Conservation (phyloP, 768 basidiomycete genomes). For the Pluteus cervinus region DNA sequence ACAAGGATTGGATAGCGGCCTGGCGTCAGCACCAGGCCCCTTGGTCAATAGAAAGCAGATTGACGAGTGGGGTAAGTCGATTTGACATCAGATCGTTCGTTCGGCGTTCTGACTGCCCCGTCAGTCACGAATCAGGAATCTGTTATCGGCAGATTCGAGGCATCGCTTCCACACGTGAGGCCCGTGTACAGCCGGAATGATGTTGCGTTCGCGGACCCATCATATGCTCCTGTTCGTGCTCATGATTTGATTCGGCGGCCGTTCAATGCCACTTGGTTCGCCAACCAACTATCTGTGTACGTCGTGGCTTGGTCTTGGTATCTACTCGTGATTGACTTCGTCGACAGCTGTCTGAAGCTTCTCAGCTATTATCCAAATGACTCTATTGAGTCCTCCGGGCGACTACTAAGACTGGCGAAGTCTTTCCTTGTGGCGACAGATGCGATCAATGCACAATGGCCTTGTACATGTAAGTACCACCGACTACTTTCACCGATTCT, state of each 20-base stretch:
- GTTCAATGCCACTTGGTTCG: slow-evolving; percentile 67
- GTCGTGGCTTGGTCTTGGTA: slow-evolving; percentile 13
- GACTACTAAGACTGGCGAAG: slow-evolving; percentile 64
- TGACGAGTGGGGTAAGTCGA: slow-evolving; percentile 1
- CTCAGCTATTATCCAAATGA: slow-evolving; percentile 62
- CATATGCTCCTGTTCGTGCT: slow-evolving; percentile 41
- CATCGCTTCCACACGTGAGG: slow-evolving; percentile 67
- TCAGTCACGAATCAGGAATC: neutral
- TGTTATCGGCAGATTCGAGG: slow-evolving; percentile 18
- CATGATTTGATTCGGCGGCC: slow-evolving; percentile 60
- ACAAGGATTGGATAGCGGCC: slow-evolving; percentile 42
- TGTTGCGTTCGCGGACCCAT: slow-evolving; percentile 43
- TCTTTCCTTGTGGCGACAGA: slow-evolving; percentile 58
- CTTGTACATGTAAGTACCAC: slow-evolving; percentile 41
- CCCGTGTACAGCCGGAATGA: slow-evolving; percentile 60
- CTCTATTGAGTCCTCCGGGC: slow-evolving; percentile 54
- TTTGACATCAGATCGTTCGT: neutral
- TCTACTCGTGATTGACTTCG: slow-evolving; percentile 1
- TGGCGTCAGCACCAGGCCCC: slow-evolving; percentile 30
- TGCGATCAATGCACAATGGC: slow-evolving; percentile 67
- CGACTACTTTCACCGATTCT: too few relatives aligned
- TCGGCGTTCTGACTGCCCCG: neutral
- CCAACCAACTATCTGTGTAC: slow-evolving; percentile 59
- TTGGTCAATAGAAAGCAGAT: slow-evolving; percentile 12
- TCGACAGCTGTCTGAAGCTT: slow-evolving; percentile 51